These are phyloP conservation scores for Syncephalastrum monosporum DNA, from an alignment of 371 early-diverging fungal species.

Conservation along the genomic window DNA sequence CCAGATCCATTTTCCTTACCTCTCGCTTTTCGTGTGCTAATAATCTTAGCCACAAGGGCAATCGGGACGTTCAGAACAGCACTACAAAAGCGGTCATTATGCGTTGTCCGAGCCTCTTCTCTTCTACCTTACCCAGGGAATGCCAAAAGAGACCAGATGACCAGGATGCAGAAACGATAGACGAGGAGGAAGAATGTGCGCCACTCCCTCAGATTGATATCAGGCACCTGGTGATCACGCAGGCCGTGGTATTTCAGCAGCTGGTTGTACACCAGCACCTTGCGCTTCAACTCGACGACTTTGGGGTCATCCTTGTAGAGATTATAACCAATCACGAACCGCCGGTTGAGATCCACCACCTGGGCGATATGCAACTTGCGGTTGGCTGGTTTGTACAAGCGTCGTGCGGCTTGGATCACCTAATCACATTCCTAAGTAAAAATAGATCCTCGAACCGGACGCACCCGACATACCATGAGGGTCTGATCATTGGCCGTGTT, in stretches of 20 bases:
- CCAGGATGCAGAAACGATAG: slow-evolving; percentile 63
- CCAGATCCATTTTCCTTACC: slow-evolving; percentile 31
- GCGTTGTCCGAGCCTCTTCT: background rate
- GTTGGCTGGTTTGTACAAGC: slow-evolving; percentile 85
- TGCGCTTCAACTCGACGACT: slow-evolving; percentile 69
- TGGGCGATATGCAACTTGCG: slow-evolving; percentile 79
- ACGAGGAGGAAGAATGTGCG: slow-evolving; percentile 72
- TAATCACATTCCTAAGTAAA: slow-evolving; percentile 18
- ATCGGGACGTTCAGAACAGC: slow-evolving; percentile 80
- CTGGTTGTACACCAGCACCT: slow-evolving; percentile 85
- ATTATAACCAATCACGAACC: slow-evolving; percentile 88
- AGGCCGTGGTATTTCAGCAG: slow-evolving; percentile 89
- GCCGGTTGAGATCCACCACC: slow-evolving; percentile 87
- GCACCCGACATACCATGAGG: slow-evolving; percentile 59
- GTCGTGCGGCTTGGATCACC: slow-evolving; percentile 91
- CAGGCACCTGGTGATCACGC: slow-evolving; percentile 94
- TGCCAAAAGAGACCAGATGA: slow-evolving; percentile 72
- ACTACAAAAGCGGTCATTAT: slow-evolving; percentile 26
- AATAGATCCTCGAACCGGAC: background rate
- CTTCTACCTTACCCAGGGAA: slow-evolving; percentile 76
- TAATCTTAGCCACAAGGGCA: slow-evolving; percentile 66
- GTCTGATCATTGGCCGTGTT: slow-evolving; percentile 88
- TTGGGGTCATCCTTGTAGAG: slow-evolving; percentile 79
- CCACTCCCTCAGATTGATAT: slow-evolving; percentile 66
- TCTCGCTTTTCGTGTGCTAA: slow-evolving; percentile 78